Evolutionary conservation across 1,284 basidiomycete genomes (phyloP).

Genomic region (Cerioporus squamosus): DNA sequence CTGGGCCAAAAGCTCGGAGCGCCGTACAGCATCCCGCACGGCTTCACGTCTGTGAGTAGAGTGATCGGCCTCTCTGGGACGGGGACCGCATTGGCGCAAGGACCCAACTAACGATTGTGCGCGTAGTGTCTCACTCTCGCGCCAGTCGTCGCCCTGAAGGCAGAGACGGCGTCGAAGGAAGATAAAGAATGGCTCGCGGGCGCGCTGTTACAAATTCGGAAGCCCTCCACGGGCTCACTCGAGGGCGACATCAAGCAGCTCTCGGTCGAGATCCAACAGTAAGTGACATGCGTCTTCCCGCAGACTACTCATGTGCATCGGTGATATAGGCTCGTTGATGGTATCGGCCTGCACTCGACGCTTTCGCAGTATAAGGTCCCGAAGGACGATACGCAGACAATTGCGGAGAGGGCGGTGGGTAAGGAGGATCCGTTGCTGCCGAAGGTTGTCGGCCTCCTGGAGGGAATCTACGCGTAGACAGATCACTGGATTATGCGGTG

Average conservation of each 20-base stretch:
- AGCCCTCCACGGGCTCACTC: slow-evolving; percentile 60
- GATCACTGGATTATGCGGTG: too few species aligned
- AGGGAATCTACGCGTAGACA: slow-evolving; percentile 46
- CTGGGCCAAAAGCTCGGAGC: slow-evolving; percentile 82
- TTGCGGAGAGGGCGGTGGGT: slow-evolving; percentile 56
- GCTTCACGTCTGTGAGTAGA: slow-evolving; percentile 78
- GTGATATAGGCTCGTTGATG: slow-evolving; percentile 49
- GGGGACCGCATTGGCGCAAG: too few species aligned
- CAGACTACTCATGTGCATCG: neutral
- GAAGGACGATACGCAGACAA: slow-evolving; percentile 49
- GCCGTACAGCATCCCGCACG: slow-evolving; percentile 77
- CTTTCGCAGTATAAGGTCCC: slow-evolving; percentile 66
- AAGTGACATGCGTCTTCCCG: slow-evolving; percentile 35
- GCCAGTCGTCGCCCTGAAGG: slow-evolving; percentile 62
- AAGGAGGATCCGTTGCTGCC: slow-evolving; percentile 41
- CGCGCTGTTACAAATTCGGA: slow-evolving; percentile 57
- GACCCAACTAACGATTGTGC: too few species aligned
- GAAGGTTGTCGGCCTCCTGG: slow-evolving; percentile 50
- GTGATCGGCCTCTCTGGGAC: too few species aligned
- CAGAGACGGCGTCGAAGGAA: slow-evolving; percentile 54
- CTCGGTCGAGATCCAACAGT: slow-evolving; percentile 59
- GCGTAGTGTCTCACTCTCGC: slow-evolving; percentile 75
- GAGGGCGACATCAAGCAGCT: slow-evolving; percentile 62
- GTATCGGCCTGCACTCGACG: slow-evolving; percentile 60
- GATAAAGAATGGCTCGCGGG: slow-evolving; percentile 63